Percentiles rank a stretch among this genome's conserved stretches.
Evolutionary conservation across 257 asterid species (phyloP).

Genomic region (Penstemon davidsonii): DNA sequence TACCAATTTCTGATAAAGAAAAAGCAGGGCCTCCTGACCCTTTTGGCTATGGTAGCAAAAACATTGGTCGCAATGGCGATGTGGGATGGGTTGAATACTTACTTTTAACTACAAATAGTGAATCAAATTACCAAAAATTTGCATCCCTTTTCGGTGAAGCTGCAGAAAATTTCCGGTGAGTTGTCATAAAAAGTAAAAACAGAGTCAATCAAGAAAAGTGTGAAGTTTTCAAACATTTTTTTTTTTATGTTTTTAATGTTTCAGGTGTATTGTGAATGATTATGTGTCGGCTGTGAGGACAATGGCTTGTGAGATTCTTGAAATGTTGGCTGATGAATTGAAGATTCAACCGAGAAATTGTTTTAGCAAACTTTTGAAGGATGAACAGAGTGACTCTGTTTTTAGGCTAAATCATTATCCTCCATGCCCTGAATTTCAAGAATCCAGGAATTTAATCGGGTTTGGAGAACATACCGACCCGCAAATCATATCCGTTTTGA

Average conservation of each 20-base stretch:
- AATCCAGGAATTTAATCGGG: slow-evolving; percentile 48
- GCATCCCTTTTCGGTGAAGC: slow-evolving; percentile 55
- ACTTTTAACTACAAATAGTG: slow-evolving; percentile 48
- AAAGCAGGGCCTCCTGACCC: slow-evolving; percentile 73
- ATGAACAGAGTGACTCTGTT: slow-evolving; percentile 62
- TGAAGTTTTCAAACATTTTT: not conserved
- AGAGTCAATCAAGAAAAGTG: too few species aligned
- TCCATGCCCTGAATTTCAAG: slow-evolving; percentile 45
- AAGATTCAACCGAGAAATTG: slow-evolving; percentile 40
- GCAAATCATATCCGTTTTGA: slow-evolving; percentile 73
- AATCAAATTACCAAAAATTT: slow-evolving; percentile 43
- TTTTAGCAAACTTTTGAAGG: slow-evolving; percentile 56
- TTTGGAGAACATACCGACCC: slow-evolving; percentile 91
- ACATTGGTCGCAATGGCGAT: slow-evolving; percentile 64
- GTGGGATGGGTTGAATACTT: slow-evolving; percentile 73
- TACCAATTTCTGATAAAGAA: slow-evolving; percentile 49
- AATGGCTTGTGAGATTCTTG: slow-evolving; percentile 62
- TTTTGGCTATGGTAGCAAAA: slow-evolving; percentile 71
- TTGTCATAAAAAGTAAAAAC: not conserved
- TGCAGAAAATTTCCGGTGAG: slow-evolving; percentile 54
- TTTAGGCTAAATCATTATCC: slow-evolving; percentile 73
- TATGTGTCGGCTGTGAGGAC: slow-evolving; percentile 47
- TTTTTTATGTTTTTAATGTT: not conserved
- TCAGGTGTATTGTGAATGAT: slow-evolving; percentile 42
- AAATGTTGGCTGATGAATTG: slow-evolving; percentile 59